Percentiles rank a stretch among this genome's conserved stretches.
Evolutionary conservation across 1,284 basidiomycete genomes (phyloP).

Genomic region (Leccinum griseonigrum): DNA sequence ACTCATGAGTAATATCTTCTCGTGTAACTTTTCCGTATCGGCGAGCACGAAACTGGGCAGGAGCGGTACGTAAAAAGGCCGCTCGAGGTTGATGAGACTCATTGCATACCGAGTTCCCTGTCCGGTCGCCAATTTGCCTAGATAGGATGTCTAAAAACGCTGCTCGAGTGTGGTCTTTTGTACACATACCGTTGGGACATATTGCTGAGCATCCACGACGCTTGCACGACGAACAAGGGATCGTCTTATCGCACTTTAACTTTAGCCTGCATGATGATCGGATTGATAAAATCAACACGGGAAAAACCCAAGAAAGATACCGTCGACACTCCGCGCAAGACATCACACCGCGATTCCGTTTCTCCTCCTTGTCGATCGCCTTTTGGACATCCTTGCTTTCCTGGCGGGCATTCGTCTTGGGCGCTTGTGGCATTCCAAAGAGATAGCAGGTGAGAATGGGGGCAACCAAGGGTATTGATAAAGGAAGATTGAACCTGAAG

Average conservation of each 20-base stretch:
- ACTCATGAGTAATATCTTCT: conserved; percentile 70
- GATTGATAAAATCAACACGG: not conserved
- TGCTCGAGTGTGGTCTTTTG: not conserved
- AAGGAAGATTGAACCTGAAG: not conserved
- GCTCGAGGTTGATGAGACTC: not conserved
- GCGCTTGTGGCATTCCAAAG: conserved; percentile 27
- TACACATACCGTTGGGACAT: conserved; percentile 61
- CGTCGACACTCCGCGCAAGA: conserved; percentile 73
- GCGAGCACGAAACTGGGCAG: conserved; percentile 66
- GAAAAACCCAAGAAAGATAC: conserved; percentile 32
- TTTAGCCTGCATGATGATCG: conserved; percentile 51
- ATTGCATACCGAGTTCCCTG: conserved; percentile 64
- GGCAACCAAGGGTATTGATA: not conserved
- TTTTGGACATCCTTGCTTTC: conserved; percentile 32
- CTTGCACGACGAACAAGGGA: conserved; percentile 73
- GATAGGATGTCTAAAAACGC: not conserved
- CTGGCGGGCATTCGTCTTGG: conserved; percentile 28
- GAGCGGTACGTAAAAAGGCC: not conserved
- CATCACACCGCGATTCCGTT: conserved; percentile 64
- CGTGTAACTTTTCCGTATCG: conserved; percentile 71
- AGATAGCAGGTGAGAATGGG: not conserved
- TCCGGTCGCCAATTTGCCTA: conserved; percentile 58
- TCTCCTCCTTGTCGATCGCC: conserved; percentile 49
- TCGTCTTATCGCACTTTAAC: conserved; percentile 73
- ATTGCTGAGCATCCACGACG: conserved; percentile 71